phyloP scores from a whole-genome alignment of 352 stramenopile species.

The Salisapilia sapeloensis region DNA sequence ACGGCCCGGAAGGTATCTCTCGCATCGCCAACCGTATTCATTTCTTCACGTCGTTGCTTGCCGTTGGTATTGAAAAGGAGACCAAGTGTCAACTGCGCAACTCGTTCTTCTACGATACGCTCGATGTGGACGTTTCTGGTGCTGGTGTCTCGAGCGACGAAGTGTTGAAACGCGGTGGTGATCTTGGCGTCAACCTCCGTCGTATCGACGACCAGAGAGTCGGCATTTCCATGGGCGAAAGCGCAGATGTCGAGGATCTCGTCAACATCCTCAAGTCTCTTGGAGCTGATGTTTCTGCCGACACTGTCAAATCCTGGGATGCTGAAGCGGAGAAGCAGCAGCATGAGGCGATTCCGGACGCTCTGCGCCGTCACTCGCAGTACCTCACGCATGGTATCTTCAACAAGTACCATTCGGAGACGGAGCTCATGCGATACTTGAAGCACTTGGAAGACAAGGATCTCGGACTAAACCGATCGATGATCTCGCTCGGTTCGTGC shows the following conservation, averaged over 20 bases:
- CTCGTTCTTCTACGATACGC: constrained; percentile 93
- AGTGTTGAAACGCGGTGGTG: constrained; percentile 45
- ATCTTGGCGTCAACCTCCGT: constrained; percentile 76
- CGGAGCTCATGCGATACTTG: constrained; percentile 91
- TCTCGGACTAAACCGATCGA: constrained; percentile 96
- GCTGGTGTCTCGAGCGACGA: constrained; percentile 62
- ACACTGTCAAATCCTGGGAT: constrained; percentile 41
- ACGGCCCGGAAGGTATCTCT: constrained; percentile 92
- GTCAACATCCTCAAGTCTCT: constrained; percentile 73
- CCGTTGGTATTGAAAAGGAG: constrained; percentile 81
- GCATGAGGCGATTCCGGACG: constrained; percentile 32
- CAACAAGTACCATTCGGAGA: constrained; percentile 95
- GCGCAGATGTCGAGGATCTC: constrained; percentile 85
- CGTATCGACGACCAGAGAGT: constrained; percentile 73
- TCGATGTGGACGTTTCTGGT: constrained; percentile 81
- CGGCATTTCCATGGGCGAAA: constrained; percentile 95
- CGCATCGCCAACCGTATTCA: constrained; percentile 90
- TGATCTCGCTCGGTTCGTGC: constrained; percentile 99
- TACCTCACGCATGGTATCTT: constrained; percentile 96
- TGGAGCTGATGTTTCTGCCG: constrained; percentile 14
- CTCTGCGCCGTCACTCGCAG: constrained; percentile 29
- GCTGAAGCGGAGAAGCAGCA: constrained; percentile 29
- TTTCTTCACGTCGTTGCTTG: constrained; percentile 80
- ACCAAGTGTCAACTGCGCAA: constrained; percentile 35
- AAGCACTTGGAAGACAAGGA: constrained; percentile 98